These are phyloP conservation scores for Talaromyces sp. DNA, from an alignment of 2,329 filamentous ascomycete genomes.

Conservation along the genomic window DNA sequence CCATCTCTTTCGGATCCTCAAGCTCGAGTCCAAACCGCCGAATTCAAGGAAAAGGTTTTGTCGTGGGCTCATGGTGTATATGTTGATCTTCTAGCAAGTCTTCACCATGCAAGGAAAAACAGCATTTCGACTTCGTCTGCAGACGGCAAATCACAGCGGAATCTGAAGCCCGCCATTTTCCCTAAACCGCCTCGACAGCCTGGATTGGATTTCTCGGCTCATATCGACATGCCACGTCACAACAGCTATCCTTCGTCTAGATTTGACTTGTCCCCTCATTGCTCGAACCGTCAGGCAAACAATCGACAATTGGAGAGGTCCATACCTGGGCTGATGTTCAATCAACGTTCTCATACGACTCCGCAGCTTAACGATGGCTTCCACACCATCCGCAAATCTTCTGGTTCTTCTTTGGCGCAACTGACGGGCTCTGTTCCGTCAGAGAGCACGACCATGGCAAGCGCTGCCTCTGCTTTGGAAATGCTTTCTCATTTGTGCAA, in stretches of 20 bases:
- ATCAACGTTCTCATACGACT: background rate
- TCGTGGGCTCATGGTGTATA: slow-evolving; percentile 71
- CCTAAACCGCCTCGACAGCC: slow-evolving; percentile 62
- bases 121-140: slow-evolving; percentile 48
- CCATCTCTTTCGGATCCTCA: slow-evolving; percentile 21
- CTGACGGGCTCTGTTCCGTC: slow-evolving; percentile 34
- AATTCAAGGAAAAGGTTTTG: slow-evolving; percentile 68
- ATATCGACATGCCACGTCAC: slow-evolving; percentile 33
- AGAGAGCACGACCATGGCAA: slow-evolving; percentile 49
- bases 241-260: slow-evolving; percentile 41
- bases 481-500: slow-evolving; percentile 73
- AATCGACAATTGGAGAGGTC: slow-evolving; percentile 11
- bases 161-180: slow-evolving; percentile 58
- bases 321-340: slow-evolving; percentile 12
- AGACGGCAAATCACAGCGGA: slow-evolving; percentile 44
- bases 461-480: slow-evolving; percentile 67
- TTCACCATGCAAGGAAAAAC: slow-evolving; percentile 55
- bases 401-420: slow-evolving; percentile 34
- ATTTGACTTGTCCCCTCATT: slow-evolving; percentile 32
- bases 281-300: background rate
- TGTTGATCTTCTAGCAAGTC: slow-evolving; percentile 65
- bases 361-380: slow-evolving; percentile 2
- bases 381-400: slow-evolving; percentile 23
- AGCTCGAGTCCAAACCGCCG: slow-evolving; percentile 39
- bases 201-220: slow-evolving; percentile 49